phyloP scores from a whole-genome alignment of 306 rosid species.

The Medicago ruthenica region DNA sequence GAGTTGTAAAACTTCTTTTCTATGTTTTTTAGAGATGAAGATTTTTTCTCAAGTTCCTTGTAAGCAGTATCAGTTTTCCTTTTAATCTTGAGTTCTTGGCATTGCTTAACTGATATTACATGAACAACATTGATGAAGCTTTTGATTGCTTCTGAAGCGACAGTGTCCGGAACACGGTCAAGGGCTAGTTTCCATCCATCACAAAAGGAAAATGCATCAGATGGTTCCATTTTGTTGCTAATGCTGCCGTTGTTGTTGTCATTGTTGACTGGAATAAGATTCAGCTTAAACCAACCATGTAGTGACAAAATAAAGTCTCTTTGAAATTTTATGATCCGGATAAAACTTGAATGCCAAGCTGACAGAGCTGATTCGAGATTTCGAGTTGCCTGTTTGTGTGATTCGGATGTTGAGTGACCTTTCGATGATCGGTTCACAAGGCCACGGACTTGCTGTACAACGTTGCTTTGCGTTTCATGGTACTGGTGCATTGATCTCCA shows the following conservation, averaged over 20 bases:
- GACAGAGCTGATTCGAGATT: slow-evolving; percentile 93
- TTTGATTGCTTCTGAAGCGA: slow-evolving; percentile 93
- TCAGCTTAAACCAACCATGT: slow-evolving; percentile 91
- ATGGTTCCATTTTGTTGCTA: slow-evolving; percentile 46
- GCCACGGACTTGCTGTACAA: slow-evolving; percentile 94
- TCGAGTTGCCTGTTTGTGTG: slow-evolving; percentile 89
- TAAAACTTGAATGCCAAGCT: slow-evolving; percentile 90
- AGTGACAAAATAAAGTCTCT: slow-evolving; percentile 77
- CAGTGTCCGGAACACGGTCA: slow-evolving; percentile 94
- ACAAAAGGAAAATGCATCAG: slow-evolving; percentile 59
- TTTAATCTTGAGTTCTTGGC: slow-evolving; percentile 78
- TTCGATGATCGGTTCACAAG: slow-evolving; percentile 73
- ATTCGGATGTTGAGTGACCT: slow-evolving; percentile 81
- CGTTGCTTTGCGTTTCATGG: slow-evolving; percentile 88
- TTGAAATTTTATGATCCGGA: slow-evolving; percentile 80
- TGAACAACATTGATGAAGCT: slow-evolving; percentile 92
- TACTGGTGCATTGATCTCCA: slow-evolving; percentile 93
- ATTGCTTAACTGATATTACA: slow-evolving; percentile 77
- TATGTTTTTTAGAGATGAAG: slow-evolving; percentile 68
- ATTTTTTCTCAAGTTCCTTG: slow-evolving; percentile 83
- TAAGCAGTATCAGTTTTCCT: slow-evolving; percentile 76
- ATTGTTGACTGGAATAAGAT: slow-evolving; percentile 69
- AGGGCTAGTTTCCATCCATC: slow-evolving; percentile 99
- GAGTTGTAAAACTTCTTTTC: slow-evolving; percentile 88
- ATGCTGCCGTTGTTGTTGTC: slow-evolving; percentile 47